Percentiles rank a stretch among this genome's conserved stretches.
Conservation (phyloP, 495 filamentous ascomycete species). For the Lophiostoma macrostomum region DNA sequence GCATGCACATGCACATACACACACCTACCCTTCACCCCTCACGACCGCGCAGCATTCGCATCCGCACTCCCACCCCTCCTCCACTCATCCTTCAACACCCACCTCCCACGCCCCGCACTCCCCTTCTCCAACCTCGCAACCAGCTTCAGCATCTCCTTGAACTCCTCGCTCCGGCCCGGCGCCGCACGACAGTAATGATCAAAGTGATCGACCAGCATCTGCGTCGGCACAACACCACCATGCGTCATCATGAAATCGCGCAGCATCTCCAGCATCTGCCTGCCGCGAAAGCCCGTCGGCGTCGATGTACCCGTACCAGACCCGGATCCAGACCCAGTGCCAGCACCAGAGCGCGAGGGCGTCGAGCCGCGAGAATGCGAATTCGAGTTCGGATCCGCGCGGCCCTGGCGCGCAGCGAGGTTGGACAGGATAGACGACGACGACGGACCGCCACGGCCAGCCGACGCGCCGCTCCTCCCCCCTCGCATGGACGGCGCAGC, state of each 20-base stretch:
- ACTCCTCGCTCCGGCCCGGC: conserved; percentile 55
- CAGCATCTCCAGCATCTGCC: conserved; percentile 62
- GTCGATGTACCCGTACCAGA: conserved; percentile 44
- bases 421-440: conserved; percentile 37
- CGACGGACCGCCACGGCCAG: conserved; percentile 30
- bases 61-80: conserved; percentile 4
- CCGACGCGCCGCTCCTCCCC: conserved; percentile 22
- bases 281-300: conserved; percentile 33
- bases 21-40: too few relatives aligned
- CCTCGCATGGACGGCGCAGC: conserved; percentile 19
- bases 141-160: conserved; percentile 58
- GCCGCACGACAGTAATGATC: conserved; percentile 56
- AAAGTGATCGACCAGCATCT: conserved; percentile 79
- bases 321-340: conserved; percentile 33
- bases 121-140: conserved; percentile 58
- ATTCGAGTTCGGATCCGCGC: background rate
- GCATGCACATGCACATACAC: too few relatives aligned
- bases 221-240: conserved; percentile 67
- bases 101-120: conserved; percentile 53
- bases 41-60: background rate
- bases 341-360: conserved; percentile 2
- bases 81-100: conserved; percentile 61
- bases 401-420: conserved; percentile 32
- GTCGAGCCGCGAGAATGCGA: conserved; percentile 3
- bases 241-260: conserved; percentile 68